Percentiles rank a stretch among this genome's conserved stretches.
Conservation (phyloP, 139 green algal genomes). For the Spirogloea muscicola region DNA sequence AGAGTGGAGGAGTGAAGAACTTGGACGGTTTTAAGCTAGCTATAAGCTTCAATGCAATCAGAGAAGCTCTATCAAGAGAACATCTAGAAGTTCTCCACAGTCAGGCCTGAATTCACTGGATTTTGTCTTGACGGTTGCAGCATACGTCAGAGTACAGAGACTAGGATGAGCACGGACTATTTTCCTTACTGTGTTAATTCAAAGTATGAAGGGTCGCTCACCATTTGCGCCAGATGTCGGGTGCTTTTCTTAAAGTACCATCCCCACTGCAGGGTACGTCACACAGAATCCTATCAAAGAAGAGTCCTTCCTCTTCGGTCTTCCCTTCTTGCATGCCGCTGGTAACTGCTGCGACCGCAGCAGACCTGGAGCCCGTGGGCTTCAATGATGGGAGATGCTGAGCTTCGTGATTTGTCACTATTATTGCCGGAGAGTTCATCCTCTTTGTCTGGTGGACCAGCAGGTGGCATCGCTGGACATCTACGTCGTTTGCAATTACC, state of each 20-base stretch:
- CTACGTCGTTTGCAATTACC: constrained; percentile 95
- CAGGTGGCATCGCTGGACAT: constrained; percentile 93
- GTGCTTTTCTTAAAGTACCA: constrained; percentile 93
- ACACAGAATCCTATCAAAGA: constrained; percentile 89
- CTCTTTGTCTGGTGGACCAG: constrained; percentile 95
- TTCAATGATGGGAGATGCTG: constrained; percentile 75
- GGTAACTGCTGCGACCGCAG: not conserved
- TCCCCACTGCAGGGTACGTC: constrained; percentile 97
- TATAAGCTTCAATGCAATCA: too few relatives aligned
- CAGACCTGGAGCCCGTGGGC: not conserved
- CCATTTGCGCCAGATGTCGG: constrained; percentile 93
- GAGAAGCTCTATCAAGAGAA: too few relatives aligned
- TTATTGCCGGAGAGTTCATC: constrained; percentile 75
- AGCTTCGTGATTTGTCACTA: constrained; percentile 93
- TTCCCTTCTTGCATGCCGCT: not conserved
- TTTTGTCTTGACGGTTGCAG: too few relatives aligned
- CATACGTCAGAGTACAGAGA: too few relatives aligned
- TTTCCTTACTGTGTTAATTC: too few relatives aligned
- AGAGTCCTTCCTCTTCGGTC: constrained; percentile 29
- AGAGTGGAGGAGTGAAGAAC: too few relatives aligned
- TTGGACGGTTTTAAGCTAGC: too few relatives aligned
- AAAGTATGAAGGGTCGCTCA: too few relatives aligned
- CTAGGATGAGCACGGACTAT: too few relatives aligned
- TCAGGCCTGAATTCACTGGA: too few relatives aligned
- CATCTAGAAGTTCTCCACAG: too few relatives aligned